These are phyloP conservation scores for Deinandra increscens DNA, from an alignment of 129 eudicot genomes.

Conservation along the genomic window DNA sequence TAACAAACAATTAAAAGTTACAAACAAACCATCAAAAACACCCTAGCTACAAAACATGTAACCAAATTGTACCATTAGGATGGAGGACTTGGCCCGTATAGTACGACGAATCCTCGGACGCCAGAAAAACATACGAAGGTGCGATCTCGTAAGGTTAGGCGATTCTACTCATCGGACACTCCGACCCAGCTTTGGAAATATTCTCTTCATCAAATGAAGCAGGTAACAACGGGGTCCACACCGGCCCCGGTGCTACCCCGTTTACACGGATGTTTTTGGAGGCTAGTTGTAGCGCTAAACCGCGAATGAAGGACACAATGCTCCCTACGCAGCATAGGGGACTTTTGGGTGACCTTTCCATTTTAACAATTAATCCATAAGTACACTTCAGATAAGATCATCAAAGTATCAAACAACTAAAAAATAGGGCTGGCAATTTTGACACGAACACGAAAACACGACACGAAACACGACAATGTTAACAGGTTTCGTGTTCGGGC, in stretches of 20 bases:
- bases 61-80: constrained; percentile 56
- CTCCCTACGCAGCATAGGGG: constrained; percentile 48
- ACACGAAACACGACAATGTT: too few species aligned
- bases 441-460: too few species aligned
- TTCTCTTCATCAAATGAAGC: constrained; percentile 62
- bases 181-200: constrained; percentile 41
- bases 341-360: too few species aligned
- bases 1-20: background rate
- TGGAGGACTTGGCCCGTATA: constrained; percentile 81
- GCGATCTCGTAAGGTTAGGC: constrained; percentile 79
- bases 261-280: constrained; percentile 67
- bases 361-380: too few species aligned
- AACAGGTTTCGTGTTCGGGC: too few species aligned
- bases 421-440: too few species aligned
- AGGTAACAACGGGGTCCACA: constrained; percentile 88
- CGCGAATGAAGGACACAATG: constrained; percentile 72
- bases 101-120: constrained; percentile 64
- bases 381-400: too few species aligned
- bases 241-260: constrained; percentile 87
- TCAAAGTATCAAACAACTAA: too few species aligned
- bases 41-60: background rate
- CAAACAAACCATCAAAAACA: background rate
- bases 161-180: constrained; percentile 79
- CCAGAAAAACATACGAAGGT: constrained; percentile 67
- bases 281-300: constrained; percentile 62